These are phyloP conservation scores for Priceomyces fermenticarens DNA, from an alignment of 805 yeast species.

Conservation along the genomic window DNA sequence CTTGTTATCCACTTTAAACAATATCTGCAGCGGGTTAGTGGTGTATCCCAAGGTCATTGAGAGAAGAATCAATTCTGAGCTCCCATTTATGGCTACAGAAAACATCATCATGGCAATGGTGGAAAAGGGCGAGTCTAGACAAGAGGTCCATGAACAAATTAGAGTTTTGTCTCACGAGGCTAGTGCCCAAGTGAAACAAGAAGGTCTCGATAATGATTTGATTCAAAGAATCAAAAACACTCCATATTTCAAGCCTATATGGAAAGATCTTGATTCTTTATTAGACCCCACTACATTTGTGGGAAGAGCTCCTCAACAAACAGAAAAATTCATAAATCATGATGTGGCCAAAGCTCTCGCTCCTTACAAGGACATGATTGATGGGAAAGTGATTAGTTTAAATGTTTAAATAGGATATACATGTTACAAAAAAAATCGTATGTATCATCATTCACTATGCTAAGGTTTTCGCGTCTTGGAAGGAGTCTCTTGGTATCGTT, in stretches of 20 bases:
- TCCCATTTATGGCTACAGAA: slow-evolving; percentile 99
- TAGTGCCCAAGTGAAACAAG: slow-evolving; percentile 92
- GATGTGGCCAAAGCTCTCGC: slow-evolving; percentile 83
- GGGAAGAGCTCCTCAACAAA: slow-evolving; percentile 98
- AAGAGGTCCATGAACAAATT: slow-evolving; percentile 96
- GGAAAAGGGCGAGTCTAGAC: slow-evolving; percentile 95
- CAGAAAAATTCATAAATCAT: slow-evolving; percentile 82
- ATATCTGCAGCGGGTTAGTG: slow-evolving; percentile 92
- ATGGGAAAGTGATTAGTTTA: slow-evolving; percentile 69
- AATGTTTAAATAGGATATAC: slow-evolving; percentile 49
- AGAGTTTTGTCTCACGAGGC: slow-evolving; percentile 97
- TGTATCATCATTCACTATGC: too few species aligned
- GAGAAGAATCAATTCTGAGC: slow-evolving; percentile 89
- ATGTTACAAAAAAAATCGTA: not conserved
- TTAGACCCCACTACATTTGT: slow-evolving; percentile 93
- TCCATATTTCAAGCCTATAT: slow-evolving; percentile 83
- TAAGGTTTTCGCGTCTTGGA: too few species aligned
- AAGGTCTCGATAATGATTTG: slow-evolving; percentile 97
- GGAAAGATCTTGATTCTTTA: slow-evolving; percentile 74
- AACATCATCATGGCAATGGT: slow-evolving; percentile 99
- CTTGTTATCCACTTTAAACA: slow-evolving; percentile 79
- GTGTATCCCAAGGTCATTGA: slow-evolving; percentile 98
- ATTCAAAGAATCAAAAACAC: slow-evolving; percentile 81
- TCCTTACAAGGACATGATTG: slow-evolving; percentile 59
- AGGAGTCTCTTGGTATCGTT: too few species aligned